phyloP scores from a whole-genome alignment of 371 early-diverging fungal genomes.

The Gilbertella persicaria region DNA sequence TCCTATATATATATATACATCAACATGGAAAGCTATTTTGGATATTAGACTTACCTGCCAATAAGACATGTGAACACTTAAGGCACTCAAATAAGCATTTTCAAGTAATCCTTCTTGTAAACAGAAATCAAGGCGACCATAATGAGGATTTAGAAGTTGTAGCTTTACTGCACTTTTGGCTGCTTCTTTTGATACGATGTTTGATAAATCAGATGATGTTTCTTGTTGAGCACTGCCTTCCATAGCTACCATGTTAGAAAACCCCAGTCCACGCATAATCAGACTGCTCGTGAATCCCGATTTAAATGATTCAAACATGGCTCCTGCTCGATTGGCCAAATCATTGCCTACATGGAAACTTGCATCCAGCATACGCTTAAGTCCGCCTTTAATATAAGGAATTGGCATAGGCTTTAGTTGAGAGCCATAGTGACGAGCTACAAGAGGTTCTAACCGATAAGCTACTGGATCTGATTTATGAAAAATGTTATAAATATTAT shows the following conservation, averaged over 20 bases:
- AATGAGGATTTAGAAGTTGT: constrained; percentile 58
- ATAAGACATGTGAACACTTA: constrained; percentile 79
- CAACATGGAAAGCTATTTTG: neutral
- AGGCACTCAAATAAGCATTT: constrained; percentile 75
- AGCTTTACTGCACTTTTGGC: constrained; percentile 46
- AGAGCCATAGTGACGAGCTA: constrained; percentile 49
- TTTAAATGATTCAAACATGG: constrained; percentile 65
- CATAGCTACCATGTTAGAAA: constrained; percentile 21
- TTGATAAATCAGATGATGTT: constrained; percentile 27
- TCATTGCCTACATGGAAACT: constrained; percentile 66
- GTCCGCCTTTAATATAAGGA: constrained; percentile 84
- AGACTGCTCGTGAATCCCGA: constrained; percentile 59
- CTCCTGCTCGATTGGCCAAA: constrained; percentile 70
- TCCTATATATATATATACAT: no score
- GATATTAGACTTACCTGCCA: constrained; percentile 52
- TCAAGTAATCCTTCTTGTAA: constrained; percentile 81
- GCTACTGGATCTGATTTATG: constrained; percentile 70
- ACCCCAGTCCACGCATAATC: constrained; percentile 57
- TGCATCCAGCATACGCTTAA: constrained; percentile 67
- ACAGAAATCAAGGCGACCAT: constrained; percentile 74
- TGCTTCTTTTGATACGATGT: constrained; percentile 2
- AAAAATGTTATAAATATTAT: constrained; percentile 81
- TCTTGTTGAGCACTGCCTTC: neutral
- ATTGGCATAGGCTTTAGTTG: constrained; percentile 69
- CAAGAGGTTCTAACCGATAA: constrained; percentile 75